These are phyloP conservation scores for Suillus ampliporus DNA, from an alignment of 768 basidiomycete species.

Conservation along the genomic window DNA sequence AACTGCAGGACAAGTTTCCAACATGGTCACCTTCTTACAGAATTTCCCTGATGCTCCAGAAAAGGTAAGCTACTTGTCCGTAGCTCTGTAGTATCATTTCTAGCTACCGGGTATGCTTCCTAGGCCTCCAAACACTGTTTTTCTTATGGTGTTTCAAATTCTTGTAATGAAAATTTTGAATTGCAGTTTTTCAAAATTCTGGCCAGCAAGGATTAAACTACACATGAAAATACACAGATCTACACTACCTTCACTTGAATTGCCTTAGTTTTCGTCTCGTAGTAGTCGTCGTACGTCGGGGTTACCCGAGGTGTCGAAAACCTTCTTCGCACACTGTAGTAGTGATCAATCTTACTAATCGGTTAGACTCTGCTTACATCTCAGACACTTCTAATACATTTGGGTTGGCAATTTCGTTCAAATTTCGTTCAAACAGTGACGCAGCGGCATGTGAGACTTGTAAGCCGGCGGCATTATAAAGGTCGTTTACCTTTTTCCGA, in stretches of 20 bases:
- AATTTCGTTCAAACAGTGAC: no score
- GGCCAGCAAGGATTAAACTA: slow-evolving; percentile 7
- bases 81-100: not conserved
- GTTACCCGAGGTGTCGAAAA: slow-evolving; percentile 9
- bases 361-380: no score
- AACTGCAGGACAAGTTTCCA: no score
- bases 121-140: slow-evolving; percentile 1
- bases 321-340: not conserved
- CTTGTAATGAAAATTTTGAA: not conserved
- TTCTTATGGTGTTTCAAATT: slow-evolving; percentile 9
- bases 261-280: not conserved
- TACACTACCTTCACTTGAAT: slow-evolving; percentile 2
- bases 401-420: no score
- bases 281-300: slow-evolving; percentile 2
- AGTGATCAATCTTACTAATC: no score
- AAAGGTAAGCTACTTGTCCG: no score
- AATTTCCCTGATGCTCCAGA: no score
- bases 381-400: no score
- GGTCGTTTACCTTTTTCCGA: not conserved
- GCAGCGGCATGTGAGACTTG: no score
- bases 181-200: not conserved
- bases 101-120: not conserved
- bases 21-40: no score
- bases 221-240: not conserved
- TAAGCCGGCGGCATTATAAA: not conserved